These are phyloP conservation scores for Sclerotinia glacialis DNA, from an alignment of 2,329 filamentous ascomycete genomes.

Conservation along the genomic window DNA sequence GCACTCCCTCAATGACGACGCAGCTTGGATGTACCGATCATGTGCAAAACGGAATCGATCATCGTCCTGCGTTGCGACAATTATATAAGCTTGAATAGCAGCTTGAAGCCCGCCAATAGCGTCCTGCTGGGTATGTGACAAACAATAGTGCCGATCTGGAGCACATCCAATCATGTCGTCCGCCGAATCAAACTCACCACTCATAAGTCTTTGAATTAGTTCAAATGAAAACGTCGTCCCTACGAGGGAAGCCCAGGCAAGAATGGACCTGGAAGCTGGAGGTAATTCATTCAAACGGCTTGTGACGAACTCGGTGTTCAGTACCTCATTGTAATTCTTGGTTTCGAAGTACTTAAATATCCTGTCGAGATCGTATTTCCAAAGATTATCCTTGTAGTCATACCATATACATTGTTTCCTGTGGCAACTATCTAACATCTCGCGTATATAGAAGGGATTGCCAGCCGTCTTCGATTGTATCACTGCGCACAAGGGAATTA, in stretches of 20 bases:
- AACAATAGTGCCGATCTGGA: slow-evolving; percentile 41
- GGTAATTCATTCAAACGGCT: slow-evolving; percentile 76
- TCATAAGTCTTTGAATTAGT: slow-evolving; percentile 72
- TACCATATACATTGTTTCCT: slow-evolving; percentile 88
- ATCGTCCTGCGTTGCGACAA: slow-evolving; percentile 79
- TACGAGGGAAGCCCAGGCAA: slow-evolving; percentile 83
- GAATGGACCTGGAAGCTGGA: slow-evolving; percentile 67
- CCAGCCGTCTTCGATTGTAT: slow-evolving; percentile 73
- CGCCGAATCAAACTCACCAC: slow-evolving; percentile 65
- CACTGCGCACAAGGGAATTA: slow-evolving; percentile 75
- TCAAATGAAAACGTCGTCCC: slow-evolving; percentile 82
- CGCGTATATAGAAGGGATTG: slow-evolving; percentile 83
- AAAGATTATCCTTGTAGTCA: slow-evolving; percentile 76
- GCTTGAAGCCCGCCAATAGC: slow-evolving; percentile 77
- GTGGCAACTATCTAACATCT: slow-evolving; percentile 85
- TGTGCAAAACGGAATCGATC: slow-evolving; percentile 86
- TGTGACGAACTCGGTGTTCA: slow-evolving; percentile 80
- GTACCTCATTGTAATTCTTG: slow-evolving; percentile 72
- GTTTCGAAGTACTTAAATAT: slow-evolving; percentile 83
- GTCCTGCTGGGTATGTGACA: slow-evolving; percentile 58
- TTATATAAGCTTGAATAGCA: slow-evolving; percentile 74
- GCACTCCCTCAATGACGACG: slow-evolving; percentile 65
- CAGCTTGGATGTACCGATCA: slow-evolving; percentile 79
- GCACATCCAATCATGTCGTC: slow-evolving; percentile 39
- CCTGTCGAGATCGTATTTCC: slow-evolving; percentile 81